Evolutionary conservation across 208 protist genomes (phyloP).

Genomic region (Trichomonas vaginalis): DNA sequence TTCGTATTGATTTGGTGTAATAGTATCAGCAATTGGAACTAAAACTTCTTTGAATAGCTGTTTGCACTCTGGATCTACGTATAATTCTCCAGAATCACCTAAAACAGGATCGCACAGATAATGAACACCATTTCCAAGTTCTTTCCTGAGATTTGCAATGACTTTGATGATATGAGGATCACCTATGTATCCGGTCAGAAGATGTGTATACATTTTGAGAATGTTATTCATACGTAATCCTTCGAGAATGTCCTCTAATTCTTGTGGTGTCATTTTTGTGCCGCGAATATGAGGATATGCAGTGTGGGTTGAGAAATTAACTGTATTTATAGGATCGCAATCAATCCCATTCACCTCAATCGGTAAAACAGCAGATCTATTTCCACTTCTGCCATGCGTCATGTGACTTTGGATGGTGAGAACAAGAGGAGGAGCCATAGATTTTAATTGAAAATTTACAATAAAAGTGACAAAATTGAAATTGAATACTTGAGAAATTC

Average conservation of each 20-base stretch:
- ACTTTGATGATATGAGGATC: background rate
- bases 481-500: no score
- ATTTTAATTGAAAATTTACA: no score
- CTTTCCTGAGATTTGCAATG: background rate
- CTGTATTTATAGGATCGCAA: slow-evolving; percentile 1
- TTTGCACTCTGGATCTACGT: background rate
- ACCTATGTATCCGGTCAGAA: background rate
- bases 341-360: background rate
- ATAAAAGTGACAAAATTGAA: no score
- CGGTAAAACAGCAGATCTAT: background rate
- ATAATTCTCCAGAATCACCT: background rate
- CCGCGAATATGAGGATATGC: background rate
- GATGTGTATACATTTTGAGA: background rate
- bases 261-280: background rate
- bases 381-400: background rate
- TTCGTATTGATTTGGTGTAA: background rate
- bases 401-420: background rate
- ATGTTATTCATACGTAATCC: background rate
- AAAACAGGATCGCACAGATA: background rate
- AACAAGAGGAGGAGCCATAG: background rate
- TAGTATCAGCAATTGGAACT: background rate
- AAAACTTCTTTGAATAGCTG: background rate
- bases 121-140: background rate
- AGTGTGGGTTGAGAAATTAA: slow-evolving; percentile 2
- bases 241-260: background rate